phyloP scores from a whole-genome alignment of 2,329 filamentous ascomycete species.

The Emmonsia crescens region DNA sequence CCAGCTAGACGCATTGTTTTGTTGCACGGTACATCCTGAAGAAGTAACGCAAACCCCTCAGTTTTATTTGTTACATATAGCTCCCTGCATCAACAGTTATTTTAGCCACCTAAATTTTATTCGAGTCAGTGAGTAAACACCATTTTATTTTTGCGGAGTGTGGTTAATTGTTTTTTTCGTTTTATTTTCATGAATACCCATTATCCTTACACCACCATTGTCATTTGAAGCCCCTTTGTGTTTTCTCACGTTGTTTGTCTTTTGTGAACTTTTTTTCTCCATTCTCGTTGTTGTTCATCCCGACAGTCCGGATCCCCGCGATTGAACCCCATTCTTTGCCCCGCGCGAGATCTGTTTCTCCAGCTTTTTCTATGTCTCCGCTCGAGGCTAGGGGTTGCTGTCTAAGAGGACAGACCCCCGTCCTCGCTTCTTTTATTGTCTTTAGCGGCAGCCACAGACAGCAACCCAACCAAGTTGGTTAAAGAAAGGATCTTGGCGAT shows the following conservation, averaged over 20 bases:
- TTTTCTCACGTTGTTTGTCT: neutral
- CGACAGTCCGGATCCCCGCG: neutral
- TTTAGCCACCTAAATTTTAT: neutral
- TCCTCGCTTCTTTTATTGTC: neutral
- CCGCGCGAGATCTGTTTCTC: neutral
- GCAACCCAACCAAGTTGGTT: neutral
- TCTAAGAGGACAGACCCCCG: neutral
- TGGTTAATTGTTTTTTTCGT: neutral
- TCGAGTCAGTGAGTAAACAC: neutral
- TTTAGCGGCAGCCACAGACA: neutral
- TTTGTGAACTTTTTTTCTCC: neutral
- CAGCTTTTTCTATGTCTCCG: neutral
- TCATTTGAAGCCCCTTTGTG: neutral
- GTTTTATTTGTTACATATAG: neutral
- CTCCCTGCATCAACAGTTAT: neutral
- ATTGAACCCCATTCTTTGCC: neutral
- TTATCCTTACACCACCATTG: neutral
- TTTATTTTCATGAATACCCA: neutral
- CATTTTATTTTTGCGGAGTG: neutral
- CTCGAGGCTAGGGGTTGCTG: neutral
- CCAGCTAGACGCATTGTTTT: neutral
- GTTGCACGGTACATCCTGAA: neutral
- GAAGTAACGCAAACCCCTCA: neutral
- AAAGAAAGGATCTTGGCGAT: neutral
- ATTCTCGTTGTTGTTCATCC: neutral